These are phyloP conservation scores for Yamadazyma ubonensis DNA, from an alignment of 805 yeast species.

Conservation along the genomic window DNA sequence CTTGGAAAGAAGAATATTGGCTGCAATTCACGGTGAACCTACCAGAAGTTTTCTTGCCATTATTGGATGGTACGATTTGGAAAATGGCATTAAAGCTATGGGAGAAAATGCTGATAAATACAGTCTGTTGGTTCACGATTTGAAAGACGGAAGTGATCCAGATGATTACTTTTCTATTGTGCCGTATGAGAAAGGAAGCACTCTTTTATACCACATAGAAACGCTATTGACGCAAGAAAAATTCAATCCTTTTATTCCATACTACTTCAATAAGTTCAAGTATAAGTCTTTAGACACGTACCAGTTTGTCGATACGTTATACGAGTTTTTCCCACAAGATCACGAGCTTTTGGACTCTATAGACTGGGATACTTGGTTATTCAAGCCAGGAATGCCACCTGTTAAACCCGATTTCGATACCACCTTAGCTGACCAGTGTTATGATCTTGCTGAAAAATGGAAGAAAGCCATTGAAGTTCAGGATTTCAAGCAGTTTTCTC, in stretches of 20 bases:
- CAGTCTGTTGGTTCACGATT: conserved; percentile 66
- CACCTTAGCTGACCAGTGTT: conserved; percentile 70
- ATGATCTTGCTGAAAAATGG: conserved; percentile 68
- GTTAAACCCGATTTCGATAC: conserved; percentile 76
- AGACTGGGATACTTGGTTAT: conserved; percentile 87
- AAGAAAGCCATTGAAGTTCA: conserved; percentile 28
- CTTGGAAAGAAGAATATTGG: conserved; percentile 79
- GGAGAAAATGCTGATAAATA: conserved; percentile 51
- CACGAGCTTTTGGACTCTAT: conserved; percentile 57
- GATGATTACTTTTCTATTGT: conserved; percentile 87
- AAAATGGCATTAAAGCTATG: conserved; percentile 64
- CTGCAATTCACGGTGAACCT: conserved; percentile 73
- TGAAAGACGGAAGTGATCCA: conserved; percentile 72
- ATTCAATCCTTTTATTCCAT: conserved; percentile 79
- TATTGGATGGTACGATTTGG: conserved; percentile 85
- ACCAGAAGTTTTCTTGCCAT: conserved; percentile 78
- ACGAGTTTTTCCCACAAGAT: conserved; percentile 57
- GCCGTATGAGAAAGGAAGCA: conserved; percentile 90
- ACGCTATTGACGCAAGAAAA: conserved; percentile 53
- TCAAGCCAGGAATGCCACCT: conserved; percentile 84
- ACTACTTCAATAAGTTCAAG: conserved; percentile 69
- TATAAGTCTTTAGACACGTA: conserved; percentile 75
- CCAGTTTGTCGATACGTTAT: conserved; percentile 74
- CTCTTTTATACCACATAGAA: conserved; percentile 74
- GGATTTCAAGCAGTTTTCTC: conserved; percentile 36